Evolutionary conservation across 371 early-diverging fungal species (phyloP), one percentile per base, ranked within the genome.

Genomic region (Cokeromyces recurvatus): DNA sequence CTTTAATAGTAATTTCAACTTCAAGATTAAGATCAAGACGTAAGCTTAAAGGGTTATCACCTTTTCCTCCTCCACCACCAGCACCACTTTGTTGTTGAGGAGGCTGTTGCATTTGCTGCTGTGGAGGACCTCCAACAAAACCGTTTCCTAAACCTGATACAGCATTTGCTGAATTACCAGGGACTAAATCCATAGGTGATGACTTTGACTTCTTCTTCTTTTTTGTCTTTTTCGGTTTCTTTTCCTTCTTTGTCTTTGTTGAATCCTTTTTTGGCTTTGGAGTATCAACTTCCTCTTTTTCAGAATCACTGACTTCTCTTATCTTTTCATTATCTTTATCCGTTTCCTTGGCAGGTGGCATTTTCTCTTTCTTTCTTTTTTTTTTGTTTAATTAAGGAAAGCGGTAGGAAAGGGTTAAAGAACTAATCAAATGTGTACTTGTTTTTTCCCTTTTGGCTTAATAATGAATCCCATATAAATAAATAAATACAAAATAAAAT

Each of bases 1-100:
- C 63, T 29, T 63, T 63, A n/a, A 63, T 32, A 29, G 54, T 54
- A 29, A 63, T 55, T 37, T 63, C 63, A n/a, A 63, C 54, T n/a
- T 63, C 63, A 17, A 63, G 43, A 22, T 63, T 63, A 32, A 63
- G 55, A 38, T 63, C 63, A 34, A 63, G 45, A 39, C 63, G 54
- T 21, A 63, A 47, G 46, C 58, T 57, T 11, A 62, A 38, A 12
- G 62, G 57, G 10, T 58, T 45, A 1, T 57, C 24, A 23, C 29
- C 32, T 38, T 39, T 38, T 0, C 32, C 42, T n/a, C 21, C 25
- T 4, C 40, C 52, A 10, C 48, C 57, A 25, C 56, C 51, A 5
- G 46, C 56, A 3, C 49, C 51, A 23, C 20, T 22, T 31, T 46
- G 43, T 46, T 45, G 38, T 22, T 44, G 41, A 11, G 35, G 35